Evolutionary conservation across 2,329 filamentous ascomycete species (phyloP), one percentile per base, ranked within the genome.

Genomic region (Metarhizium album): DNA sequence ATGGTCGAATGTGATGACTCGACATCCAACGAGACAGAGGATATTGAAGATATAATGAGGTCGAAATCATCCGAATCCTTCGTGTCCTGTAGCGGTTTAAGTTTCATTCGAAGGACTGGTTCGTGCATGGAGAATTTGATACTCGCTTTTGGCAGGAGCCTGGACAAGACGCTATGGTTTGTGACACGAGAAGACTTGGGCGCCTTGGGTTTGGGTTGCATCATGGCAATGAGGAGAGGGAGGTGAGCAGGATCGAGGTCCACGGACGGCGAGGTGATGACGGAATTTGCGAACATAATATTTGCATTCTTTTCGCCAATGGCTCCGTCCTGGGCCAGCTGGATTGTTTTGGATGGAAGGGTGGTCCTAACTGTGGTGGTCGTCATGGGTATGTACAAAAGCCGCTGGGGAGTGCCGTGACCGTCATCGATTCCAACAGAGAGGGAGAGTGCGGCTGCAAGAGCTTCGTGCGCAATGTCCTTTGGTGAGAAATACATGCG

Each of bases 91-190:
- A 93, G 80, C 0, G 91, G 84, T 4, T 90, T 90, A 4, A 98
- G 73, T 7, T 90, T 83, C 56, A 98, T 90, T 58, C 94, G 83
- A 55, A 97, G 66, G 16, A 98, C 94, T 1, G 93, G 93, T 64
- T 98, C 93, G 62, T 98, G 93, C 69, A 98, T 86, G 0, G 93
- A 96, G 40, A 97, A 83, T 63, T 97, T 98, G 66, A 97, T 86
- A 60, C 80, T 95, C 1, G 91, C 87, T 70, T 97, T 97, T 1
- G 93, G 93, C 8, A 98, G 74, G 3, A 97, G 77, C n/a, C 88
- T 82, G 14, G 91, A 95, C 29, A 98, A 85, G 33, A 98, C 72
- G 49, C 82, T 76, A 58, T 90, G 79, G 40, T 73, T 75, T 57
- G 73, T 74, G 52, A 74, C 68, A 45, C 65, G 66, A n/a, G 69